Evolutionary conservation across 83 land plant genomes (phyloP), one percentile per base, ranked within the genome.

Genomic region (Diphasiastrum complanatum): DNA sequence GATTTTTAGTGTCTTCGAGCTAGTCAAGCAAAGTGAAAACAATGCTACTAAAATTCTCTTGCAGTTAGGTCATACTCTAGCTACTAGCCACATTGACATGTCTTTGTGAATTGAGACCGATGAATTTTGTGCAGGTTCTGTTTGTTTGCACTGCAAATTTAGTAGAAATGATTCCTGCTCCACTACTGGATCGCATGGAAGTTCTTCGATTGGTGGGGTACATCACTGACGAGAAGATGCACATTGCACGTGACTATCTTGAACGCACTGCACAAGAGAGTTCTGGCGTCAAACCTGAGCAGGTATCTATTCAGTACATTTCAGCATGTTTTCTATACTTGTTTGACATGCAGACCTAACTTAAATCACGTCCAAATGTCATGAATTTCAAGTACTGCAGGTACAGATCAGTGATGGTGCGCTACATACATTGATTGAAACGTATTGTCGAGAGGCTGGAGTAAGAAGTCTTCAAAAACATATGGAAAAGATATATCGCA

Each of bases 81-180:
- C n/a, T n/a, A n/a, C n/a, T n/a, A n/a, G n/a, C n/a, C n/a, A n/a
- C n/a, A n/a, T n/a, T n/a, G n/a, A n/a, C n/a, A n/a, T n/a, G n/a
- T n/a, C n/a, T n/a, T n/a, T n/a, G n/a, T n/a, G n/a, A n/a, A n/a
- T n/a, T n/a, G n/a, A n/a, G n/a, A n/a, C n/a, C n/a, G n/a, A n/a
- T n/a, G n/a, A 47, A 47, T 53, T 24, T 58, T 3, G 6, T 32
- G 26, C 54, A 92, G 98, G 98, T 92, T 71, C 73, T 92, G 24
- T 92, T 92, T 83, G 98, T 92, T 40, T 89, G 96, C 74, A 92
- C 98, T 28, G 98, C 98, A 27, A 92, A 92, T 75, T 79, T 89
- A 22, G 76, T 92, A 25, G 96, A 85, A 55, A 83, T 63, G 53
- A 92, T 89, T 47, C 98, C 98, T 22, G 81, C 75, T 50, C 96